Base-by-base conservation (phyloP, 2,329 filamentous ascomycete genomes). In the Colletotrichum sp. region DNA sequence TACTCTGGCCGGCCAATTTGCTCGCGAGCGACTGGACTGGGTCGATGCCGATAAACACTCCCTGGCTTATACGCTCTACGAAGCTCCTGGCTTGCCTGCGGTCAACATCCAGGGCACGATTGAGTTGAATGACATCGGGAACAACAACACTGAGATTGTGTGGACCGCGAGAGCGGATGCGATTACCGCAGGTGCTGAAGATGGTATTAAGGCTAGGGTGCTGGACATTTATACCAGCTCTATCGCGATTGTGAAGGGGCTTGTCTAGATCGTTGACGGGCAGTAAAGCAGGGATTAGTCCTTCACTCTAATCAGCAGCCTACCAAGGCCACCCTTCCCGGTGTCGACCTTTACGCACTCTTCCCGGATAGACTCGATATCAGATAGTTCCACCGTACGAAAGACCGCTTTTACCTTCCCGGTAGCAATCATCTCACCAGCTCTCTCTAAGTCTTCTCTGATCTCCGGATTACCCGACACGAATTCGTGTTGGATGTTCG, bases 351-450 rank as follows among this genome's bases (percentile, higher is more conserved):
- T 81, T 10, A 84, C 82, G 69, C 86, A 87, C 3, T 81, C 86
- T 68, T 77, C 78, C 76, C 84, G 82, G 9, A 90, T 83, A 3
- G 80, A 84, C 12, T 86, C 83, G 13, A 90, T 74, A 73, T 91
- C 85, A 7, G 82, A 80, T 32, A 90, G 76, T 10, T 85, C 76
- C 9, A 86, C 87, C 0, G 82, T 82, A 3, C 82, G 85, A 12
- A 84, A 83, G 13, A 90, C 84, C 1, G 84, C 79, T 78, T 80
- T 87, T 36, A 90, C 79, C 77, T 86, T 87, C 0, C 85, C 85
- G 13, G 79, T 79, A 0, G 86, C 87, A 58, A 89, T 78, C 28
- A 85, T 79, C 69, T 85, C 84, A 1, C 84, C 85, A 2, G 84
- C 81, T 69, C 76, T 80, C 75, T 89, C 87, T 68, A 89, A 71